Evolutionary conservation across 2,329 filamentous ascomycete genomes (phyloP).

Genomic region (Leptographium procerum): DNA sequence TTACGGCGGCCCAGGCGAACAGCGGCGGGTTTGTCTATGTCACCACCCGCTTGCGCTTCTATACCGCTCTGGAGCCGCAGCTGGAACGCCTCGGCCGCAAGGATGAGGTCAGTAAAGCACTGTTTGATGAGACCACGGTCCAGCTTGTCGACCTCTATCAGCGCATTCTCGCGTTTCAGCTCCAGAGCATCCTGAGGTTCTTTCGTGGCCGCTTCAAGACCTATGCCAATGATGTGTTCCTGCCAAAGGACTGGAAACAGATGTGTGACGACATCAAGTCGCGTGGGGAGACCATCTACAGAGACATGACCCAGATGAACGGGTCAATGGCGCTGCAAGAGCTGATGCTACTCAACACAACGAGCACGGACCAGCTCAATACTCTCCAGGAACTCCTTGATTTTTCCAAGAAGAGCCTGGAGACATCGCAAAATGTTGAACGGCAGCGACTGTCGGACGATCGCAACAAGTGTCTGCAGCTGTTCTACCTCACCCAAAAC

Average conservation of each 20-base stretch:
- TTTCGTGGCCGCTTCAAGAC: slow-evolving; percentile 11
- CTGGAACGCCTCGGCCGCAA: slow-evolving; percentile 10
- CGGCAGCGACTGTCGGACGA: background rate
- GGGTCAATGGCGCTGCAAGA: background rate
- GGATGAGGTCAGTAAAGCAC: background rate
- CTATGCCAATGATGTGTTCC: slow-evolving; percentile 10
- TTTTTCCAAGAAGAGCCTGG: background rate
- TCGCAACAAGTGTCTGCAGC: background rate
- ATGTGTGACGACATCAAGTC: slow-evolving; percentile 6
- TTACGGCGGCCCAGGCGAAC: slow-evolving; percentile 18
- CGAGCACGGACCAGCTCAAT: background rate
- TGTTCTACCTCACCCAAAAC: background rate
- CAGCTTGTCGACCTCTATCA: slow-evolving; percentile 20
- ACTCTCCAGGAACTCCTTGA: background rate
- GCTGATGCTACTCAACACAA: slow-evolving; percentile 3
- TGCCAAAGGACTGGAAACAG: slow-evolving; percentile 12
- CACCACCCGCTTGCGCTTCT: slow-evolving; percentile 21
- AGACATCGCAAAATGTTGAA: background rate
- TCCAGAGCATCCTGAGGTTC: slow-evolving; percentile 22
- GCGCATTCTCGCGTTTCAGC: slow-evolving; percentile 23
- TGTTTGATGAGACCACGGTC: slow-evolving; percentile 10
- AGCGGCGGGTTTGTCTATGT: slow-evolving; percentile 22
- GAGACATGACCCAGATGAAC: slow-evolving; percentile 5
- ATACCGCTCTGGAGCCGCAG: slow-evolving; percentile 18
- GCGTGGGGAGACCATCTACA: background rate